A percentile compares a stretch with the other conserved stretches of the same genome.
Evolutionary conservation across 2,329 filamentous ascomycete genomes (phyloP).

Genomic region (Claviceps capensis): DNA sequence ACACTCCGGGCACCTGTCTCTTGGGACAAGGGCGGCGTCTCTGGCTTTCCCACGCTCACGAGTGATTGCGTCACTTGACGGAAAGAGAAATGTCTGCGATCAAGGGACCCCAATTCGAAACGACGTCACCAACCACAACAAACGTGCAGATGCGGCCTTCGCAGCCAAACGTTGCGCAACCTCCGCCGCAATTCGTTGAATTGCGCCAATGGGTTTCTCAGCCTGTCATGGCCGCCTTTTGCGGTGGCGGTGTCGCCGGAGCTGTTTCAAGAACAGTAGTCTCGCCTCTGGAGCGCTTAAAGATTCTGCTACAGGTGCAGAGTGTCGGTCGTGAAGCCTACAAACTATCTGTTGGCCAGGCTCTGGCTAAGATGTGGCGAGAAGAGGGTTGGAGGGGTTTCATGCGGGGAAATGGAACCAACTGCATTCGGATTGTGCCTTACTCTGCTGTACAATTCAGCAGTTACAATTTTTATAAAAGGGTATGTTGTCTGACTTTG

Average conservation of each 20-base stretch:
- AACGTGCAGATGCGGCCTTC: conserved; percentile 12
- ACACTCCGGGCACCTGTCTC: background rate
- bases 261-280: conserved; percentile 97
- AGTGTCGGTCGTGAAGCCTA: conserved; percentile 84
- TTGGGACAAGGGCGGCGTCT: background rate
- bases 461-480: conserved; percentile 94
- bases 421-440: conserved; percentile 94
- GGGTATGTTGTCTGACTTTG: conserved; percentile 37
- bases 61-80: conserved; percentile 1
- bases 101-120: conserved; percentile 9
- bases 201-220: conserved; percentile 51
- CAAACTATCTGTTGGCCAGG: conserved; percentile 80
- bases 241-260: conserved; percentile 84
- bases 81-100: conserved; percentile 19
- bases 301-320: conserved; percentile 96
- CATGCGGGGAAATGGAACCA: conserved; percentile 95
- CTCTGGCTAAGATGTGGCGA: conserved; percentile 84
- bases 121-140: conserved; percentile 3
- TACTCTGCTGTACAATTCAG: conserved; percentile 98
- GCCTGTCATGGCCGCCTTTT: conserved; percentile 80
- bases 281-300: conserved; percentile 85
- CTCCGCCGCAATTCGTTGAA: conserved; percentile 15
- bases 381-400: conserved; percentile 96
- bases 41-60: background rate
- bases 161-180: conserved; percentile 13